Conservation (phyloP, 306 rosid genomes). For the Castanea crenata region DNA sequence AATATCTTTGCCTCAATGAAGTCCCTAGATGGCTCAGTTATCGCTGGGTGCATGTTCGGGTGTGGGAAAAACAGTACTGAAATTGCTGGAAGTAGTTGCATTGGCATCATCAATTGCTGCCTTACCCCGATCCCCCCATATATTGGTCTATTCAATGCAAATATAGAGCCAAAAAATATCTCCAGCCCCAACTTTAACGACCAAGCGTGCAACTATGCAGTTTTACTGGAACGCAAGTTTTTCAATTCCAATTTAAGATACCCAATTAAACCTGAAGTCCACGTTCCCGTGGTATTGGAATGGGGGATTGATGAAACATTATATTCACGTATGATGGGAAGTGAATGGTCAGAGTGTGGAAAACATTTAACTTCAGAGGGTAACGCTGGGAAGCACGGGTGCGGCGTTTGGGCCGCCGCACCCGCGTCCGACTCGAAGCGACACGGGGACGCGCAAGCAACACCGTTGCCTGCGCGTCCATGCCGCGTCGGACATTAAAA, state of each 20-base stretch:
- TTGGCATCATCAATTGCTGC: neutral
- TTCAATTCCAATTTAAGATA: neutral
- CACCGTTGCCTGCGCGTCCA: no score
- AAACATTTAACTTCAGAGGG: no score
- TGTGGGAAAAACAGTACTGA: neutral
- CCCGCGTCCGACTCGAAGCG: no score
- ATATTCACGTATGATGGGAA: no score
- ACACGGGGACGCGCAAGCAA: no score
- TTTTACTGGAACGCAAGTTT: neutral
- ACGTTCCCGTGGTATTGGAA: neutral
- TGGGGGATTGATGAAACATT: neutral
- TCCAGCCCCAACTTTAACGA: neutral
- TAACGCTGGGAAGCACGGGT: neutral
- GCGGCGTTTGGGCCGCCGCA: no score
- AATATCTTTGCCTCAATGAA: neutral
- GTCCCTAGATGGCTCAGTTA: neutral
- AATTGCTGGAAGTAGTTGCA: neutral
- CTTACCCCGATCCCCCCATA: neutral
- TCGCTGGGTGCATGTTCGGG: neutral
- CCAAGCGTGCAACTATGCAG: neutral
- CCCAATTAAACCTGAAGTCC: no score
- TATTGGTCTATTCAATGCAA: neutral
- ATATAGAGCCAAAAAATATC: neutral
- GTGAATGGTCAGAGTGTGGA: no score
- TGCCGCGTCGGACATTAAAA: no score